phyloP scores from a whole-genome alignment of 73 alveolate genomes.

The Stentor coeruleus region DNA sequence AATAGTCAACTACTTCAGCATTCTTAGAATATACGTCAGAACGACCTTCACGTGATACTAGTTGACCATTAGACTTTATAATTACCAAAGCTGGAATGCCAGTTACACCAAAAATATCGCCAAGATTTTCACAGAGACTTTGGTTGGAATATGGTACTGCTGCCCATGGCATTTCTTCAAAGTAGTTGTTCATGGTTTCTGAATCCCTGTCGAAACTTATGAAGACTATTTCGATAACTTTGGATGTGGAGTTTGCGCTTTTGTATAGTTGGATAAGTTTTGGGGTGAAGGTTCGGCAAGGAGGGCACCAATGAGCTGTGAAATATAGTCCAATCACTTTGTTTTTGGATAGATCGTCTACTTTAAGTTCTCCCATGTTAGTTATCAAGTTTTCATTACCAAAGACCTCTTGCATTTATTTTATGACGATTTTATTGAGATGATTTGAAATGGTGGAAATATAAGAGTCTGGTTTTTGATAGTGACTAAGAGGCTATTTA shows the following conservation, averaged over 20 bases:
- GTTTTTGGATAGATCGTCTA: not conserved
- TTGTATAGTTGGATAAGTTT: conserved; percentile 38
- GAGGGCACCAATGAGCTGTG: conserved; percentile 68
- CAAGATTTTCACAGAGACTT: conserved; percentile 21
- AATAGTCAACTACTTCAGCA: conserved; percentile 47
- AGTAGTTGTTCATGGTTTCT: conserved; percentile 31
- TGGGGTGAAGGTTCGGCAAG: conserved; percentile 71
- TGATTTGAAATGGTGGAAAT: not conserved
- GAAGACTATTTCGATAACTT: conserved; percentile 36
- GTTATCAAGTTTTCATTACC: not conserved
- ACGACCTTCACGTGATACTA: conserved; percentile 48
- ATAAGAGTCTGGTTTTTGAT: too few relatives aligned
- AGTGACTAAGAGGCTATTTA: too few relatives aligned
- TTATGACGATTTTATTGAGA: not conserved
- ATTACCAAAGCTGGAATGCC: conserved; percentile 52
- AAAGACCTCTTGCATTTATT: not conserved
- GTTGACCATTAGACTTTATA: conserved; percentile 41
- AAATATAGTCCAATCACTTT: conserved; percentile 39
- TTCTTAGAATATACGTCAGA: conserved; percentile 38
- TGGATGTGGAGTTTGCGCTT: conserved; percentile 20
- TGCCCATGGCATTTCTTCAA: conserved; percentile 45
- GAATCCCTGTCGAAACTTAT: conserved; percentile 27
- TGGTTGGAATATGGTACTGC: conserved; percentile 42
- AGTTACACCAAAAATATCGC: conserved; percentile 36
- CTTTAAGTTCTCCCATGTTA: not conserved